Evolutionary conservation across 805 yeast species (phyloP), one percentile per base, ranked within the genome.

Genomic region (Candida rishiriensis): DNA sequence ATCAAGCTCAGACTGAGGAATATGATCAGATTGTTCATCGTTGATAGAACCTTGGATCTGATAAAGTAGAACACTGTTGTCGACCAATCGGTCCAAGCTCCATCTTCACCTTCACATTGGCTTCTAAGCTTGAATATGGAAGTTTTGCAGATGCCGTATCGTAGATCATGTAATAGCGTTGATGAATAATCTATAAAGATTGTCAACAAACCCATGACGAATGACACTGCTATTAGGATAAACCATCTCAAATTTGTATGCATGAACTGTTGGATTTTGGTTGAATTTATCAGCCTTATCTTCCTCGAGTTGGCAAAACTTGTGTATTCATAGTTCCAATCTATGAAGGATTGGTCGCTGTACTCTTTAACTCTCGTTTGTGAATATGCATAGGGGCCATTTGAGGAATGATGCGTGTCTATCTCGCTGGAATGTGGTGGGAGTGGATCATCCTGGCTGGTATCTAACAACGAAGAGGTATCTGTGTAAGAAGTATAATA

Each of bases 101-200:
- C 54, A 2, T 45, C 55, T 18, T 48, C 48, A n/a, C 21, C 21
- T 10, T 15, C 16, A 52, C 77, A 72, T 34, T 68, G 60, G 12
- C 50, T 47, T 5, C 55, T 48, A n/a, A 61, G 56, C 1, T 50
- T 47, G 41, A 59, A 58, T 10, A 64, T 9, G 17, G 62, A 49
- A 8, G 52, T 57, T 10, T 64, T 50, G 51, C 87, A 81, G 7
- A 72, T 51, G 0, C 86, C 86, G 46, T 69, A 72, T 41, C 75
- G 73, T 37, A 76, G 46, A 50, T 78, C 84, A 44, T 76, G 71
- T 37, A 80, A 60, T 69, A 73, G 69, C 18, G 70, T 75, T 1
- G 81, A 67, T 0, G 66, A 48, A 49, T 76, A 69, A 50, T 81
- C 83, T 18, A 80, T 64, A 15, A 68, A 47, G 0, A 79, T 66